Evolutionary conservation across 768 basidiomycete species (phyloP).

Genomic region (Agaricus blazei): DNA sequence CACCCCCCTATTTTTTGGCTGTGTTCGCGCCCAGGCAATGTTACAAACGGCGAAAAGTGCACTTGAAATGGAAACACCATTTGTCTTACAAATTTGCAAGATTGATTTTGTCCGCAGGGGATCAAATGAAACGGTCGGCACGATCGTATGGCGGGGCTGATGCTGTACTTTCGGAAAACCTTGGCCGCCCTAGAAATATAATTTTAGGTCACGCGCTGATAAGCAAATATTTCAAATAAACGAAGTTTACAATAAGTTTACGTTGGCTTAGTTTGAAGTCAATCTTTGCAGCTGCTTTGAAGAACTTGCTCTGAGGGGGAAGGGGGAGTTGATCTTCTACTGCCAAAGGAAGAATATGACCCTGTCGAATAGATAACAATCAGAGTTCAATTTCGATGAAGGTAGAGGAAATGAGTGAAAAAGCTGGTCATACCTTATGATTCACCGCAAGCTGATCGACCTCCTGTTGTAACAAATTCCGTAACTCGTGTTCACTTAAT

Average conservation of each 20-base stretch:
- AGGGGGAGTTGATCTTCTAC: conserved; percentile 47
- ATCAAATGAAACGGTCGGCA: conserved; percentile 62
- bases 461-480: conserved; percentile 27
- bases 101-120: conserved; percentile 53
- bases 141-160: conserved; percentile 51
- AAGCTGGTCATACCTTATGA: background rate
- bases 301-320: conserved; percentile 29
- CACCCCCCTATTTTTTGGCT: conserved; percentile 36
- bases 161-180: conserved; percentile 50
- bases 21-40: conserved; percentile 63
- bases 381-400: background rate
- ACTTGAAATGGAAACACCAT: conserved; percentile 70
- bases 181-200: conserved; percentile 60
- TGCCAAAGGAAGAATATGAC: conserved; percentile 24
- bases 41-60: conserved; percentile 74
- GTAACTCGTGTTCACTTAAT: conserved; percentile 22
- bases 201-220: background rate
- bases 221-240: background rate
- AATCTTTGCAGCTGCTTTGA: conserved; percentile 41
- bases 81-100: conserved; percentile 62
- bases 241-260: conserved; percentile 45
- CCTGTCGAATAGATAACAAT: conserved; percentile 2
- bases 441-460: conserved; percentile 17
- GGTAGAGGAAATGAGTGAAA: background rate
- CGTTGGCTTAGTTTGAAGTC: conserved; percentile 53